A percentile compares a stretch with the other conserved stretches of the same genome.
phyloP scores from a whole-genome alignment of 495 filamentous ascomycete genomes.

The Podospora sp. region DNA sequence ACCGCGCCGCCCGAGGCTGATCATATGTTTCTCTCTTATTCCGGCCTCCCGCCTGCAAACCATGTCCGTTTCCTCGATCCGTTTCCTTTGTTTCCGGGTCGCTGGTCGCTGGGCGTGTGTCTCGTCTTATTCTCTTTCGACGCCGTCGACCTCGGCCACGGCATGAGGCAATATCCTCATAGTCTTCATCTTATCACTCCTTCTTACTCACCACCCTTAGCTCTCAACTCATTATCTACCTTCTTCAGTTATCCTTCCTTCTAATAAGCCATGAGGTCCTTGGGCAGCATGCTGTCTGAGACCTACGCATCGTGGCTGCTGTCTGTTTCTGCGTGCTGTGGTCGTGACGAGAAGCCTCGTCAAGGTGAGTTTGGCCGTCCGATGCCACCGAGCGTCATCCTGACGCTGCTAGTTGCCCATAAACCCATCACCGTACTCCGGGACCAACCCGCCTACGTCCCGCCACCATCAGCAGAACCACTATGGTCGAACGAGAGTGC shows the following conservation, averaged over 20 bases:
- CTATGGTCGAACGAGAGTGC: constrained; percentile 32
- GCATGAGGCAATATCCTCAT: constrained; percentile 23
- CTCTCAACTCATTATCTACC: too few relatives aligned
- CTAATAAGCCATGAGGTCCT: constrained; percentile 37
- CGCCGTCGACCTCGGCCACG: constrained; percentile 4
- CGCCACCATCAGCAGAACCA: constrained; percentile 39
- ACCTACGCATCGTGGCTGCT: constrained; percentile 45
- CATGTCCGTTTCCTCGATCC: constrained; percentile 10
- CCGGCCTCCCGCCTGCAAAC: not conserved
- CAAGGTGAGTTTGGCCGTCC: constrained; percentile 28
- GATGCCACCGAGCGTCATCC: constrained; percentile 3
- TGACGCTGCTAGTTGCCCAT: constrained; percentile 21
- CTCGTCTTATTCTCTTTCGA: not conserved
- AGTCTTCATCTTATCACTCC: not conserved
- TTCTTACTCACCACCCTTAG: too few relatives aligned
- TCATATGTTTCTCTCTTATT: not conserved
- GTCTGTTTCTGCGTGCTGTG: constrained; percentile 47
- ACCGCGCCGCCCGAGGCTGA: constrained; percentile 2
- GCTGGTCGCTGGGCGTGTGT: constrained; percentile 33
- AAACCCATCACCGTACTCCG: constrained; percentile 39
- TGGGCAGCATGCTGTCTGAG: constrained; percentile 45
- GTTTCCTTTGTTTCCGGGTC: constrained; percentile 12
- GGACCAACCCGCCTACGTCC: constrained; percentile 44
- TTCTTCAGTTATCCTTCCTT: constrained; percentile 9
- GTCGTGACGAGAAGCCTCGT: constrained; percentile 42